Evolutionary conservation across 2,329 filamentous ascomycete genomes (phyloP), one percentile per base, ranked within the genome.

Genomic region (Mollisiaceae sp.): DNA sequence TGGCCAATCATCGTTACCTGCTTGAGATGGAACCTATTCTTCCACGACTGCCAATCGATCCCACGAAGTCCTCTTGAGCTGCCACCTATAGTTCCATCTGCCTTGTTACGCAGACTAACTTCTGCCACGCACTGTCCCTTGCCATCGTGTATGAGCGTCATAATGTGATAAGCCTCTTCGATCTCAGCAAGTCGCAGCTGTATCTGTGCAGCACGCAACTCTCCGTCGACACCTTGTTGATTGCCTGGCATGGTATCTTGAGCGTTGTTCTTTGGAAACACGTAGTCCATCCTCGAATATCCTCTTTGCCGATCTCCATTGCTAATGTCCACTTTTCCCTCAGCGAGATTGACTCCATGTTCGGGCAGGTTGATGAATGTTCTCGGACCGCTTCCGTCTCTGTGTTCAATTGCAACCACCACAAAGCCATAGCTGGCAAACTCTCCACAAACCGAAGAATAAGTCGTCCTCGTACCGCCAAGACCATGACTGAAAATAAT

Each of bases 401-500:
- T 77, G 74, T 91, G 88, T 75, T 91, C 88, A 27, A 91, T 72
- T 0, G 87, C 86, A 39, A 87, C 83, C 0, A 91, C 86, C 0
- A 91, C 79, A 70, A 90, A 89, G 0, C 88, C 87, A 69, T 89
- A 87, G 72, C 85, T 88, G 0, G 87, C 88, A 69, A 91, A 85
- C 69, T 91, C 87, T 8, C 87, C 86, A 69, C 87, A 90, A 1
- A 90, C 79, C 18, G 83, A 82, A 20, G 85, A 88, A 71, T 89
- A 89, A 67, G 83, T 84, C 2, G 87, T 89, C 56, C 87, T 78
- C 1, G 85, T 89, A 0, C 87, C 88, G 5, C 88, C 87, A 6
- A 91, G 76, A 0, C 88, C 88, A 75, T 91, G 88, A 70, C 85
- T 89, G 75, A 91, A 91, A 24, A 91, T 80, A 39, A 91, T 79